Conservation (phyloP, 2,329 filamentous ascomycete genomes). For the Fusarium vanettenii region DNA sequence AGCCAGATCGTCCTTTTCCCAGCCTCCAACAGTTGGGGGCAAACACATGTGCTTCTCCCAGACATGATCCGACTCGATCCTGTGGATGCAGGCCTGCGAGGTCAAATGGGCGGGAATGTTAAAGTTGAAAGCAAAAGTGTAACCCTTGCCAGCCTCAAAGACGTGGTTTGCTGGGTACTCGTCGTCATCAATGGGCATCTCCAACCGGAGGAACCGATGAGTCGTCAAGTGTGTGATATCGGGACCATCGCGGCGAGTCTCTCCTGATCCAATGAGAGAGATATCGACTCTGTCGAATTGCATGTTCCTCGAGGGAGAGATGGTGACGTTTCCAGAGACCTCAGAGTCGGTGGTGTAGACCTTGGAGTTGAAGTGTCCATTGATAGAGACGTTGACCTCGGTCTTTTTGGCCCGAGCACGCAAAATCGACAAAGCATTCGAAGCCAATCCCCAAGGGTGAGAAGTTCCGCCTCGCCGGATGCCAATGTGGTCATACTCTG, state of each 20-base stretch:
- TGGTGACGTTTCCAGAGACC: conserved; percentile 33
- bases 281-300: conserved; percentile 33
- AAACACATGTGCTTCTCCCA: conserved; percentile 30
- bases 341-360: conserved; percentile 40
- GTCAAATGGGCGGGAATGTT: conserved; percentile 38
- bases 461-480: conserved; percentile 13
- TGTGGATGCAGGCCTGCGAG: conserved; percentile 30
- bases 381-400: conserved; percentile 26
- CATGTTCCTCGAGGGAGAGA: conserved; percentile 23
- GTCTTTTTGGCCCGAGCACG: conserved; percentile 21
- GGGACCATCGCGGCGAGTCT: conserved; percentile 35
- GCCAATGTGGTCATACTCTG: conserved; percentile 31
- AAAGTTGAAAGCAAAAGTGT: conserved; percentile 38
- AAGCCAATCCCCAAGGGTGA: conserved; percentile 25
- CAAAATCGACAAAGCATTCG: conserved; percentile 11
- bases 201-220: conserved; percentile 35
- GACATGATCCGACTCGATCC: conserved; percentile 13
- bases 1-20: conserved; percentile 39
- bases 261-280: conserved; percentile 27
- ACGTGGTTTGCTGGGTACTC: conserved; percentile 25
- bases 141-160: conserved; percentile 29
- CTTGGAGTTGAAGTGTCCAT: conserved; percentile 40
- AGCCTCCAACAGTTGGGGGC: conserved; percentile 32
- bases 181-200: conserved; percentile 35
- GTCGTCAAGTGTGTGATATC: conserved; percentile 34